A percentile compares a stretch with the other conserved stretches of the same genome.
Evolutionary conservation across 495 filamentous ascomycete species (phyloP).

Genomic region (Usnea hakonensis): DNA sequence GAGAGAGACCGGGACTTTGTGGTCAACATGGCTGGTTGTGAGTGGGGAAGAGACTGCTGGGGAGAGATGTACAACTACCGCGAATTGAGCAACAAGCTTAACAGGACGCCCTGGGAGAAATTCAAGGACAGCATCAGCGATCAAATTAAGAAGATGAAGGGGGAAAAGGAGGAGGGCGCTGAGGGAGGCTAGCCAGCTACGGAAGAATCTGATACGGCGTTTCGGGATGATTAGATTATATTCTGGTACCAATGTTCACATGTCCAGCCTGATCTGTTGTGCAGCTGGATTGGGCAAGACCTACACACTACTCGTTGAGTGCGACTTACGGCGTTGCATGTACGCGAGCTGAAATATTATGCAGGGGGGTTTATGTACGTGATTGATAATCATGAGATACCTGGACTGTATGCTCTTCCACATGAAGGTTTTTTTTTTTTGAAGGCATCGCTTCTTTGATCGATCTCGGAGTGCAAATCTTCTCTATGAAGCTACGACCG

Average conservation of each 20-base stretch:
- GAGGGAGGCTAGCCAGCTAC: conserved; percentile 3
- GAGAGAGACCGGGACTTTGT: conserved; percentile 81
- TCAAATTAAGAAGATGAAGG: conserved; percentile 22
- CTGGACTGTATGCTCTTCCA: background rate
- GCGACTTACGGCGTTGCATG: background rate
- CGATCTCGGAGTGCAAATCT: background rate
- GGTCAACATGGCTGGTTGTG: conserved; percentile 99
- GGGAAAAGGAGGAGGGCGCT: conserved; percentile 21
- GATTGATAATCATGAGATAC: background rate
- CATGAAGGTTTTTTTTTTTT: background rate
- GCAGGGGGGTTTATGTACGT: background rate
- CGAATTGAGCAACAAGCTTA: conserved; percentile 76
- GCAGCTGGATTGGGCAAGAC: background rate
- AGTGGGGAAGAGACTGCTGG: conserved; percentile 97
- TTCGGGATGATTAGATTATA: background rate
- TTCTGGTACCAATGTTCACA: background rate
- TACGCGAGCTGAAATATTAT: background rate
- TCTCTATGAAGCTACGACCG: background rate
- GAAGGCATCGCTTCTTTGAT: background rate
- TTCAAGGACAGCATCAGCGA: conserved; percentile 33
- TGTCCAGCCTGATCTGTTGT: background rate
- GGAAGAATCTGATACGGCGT: conserved; percentile 3
- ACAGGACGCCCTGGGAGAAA: conserved; percentile 70
- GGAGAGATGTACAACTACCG: conserved; percentile 92
- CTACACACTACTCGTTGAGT: background rate